phyloP scores from a whole-genome alignment of 371 early-diverging fungal genomes.

The Mortierella polycephala region DNA sequence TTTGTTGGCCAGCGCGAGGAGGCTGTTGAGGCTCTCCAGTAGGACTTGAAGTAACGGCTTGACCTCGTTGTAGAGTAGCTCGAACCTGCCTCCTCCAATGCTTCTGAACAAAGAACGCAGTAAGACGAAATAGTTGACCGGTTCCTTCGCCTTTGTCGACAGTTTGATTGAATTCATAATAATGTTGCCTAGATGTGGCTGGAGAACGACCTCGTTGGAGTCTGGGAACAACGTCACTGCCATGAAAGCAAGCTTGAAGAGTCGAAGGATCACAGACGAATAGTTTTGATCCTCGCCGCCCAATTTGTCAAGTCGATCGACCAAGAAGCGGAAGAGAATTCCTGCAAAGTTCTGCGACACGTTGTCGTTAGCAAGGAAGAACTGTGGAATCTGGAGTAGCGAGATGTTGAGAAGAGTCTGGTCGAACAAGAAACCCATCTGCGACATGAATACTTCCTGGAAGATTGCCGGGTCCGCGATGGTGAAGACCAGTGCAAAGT shows the following conservation, averaged over 20 bases:
- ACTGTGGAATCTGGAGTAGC: slow-evolving; percentile 88
- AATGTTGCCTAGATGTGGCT: slow-evolving; percentile 89
- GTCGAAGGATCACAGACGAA: slow-evolving; percentile 85
- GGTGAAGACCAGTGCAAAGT: slow-evolving; percentile 90
- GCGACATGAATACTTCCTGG: slow-evolving; percentile 93
- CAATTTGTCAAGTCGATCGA: slow-evolving; percentile 85
- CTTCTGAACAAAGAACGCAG: slow-evolving; percentile 94
- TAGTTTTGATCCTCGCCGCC: slow-evolving; percentile 81
- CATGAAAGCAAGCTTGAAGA: slow-evolving; percentile 95
- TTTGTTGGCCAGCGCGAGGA: slow-evolving; percentile 84
- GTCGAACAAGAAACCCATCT: slow-evolving; percentile 89
- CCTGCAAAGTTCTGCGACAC: slow-evolving; percentile 85
- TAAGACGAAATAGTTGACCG: slow-evolving; percentile 92
- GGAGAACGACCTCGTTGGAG: slow-evolving; percentile 88
- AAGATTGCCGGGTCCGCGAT: slow-evolving; percentile 91
- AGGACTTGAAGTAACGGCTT: slow-evolving; percentile 91
- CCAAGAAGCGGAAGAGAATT: slow-evolving; percentile 79
- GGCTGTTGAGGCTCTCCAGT: slow-evolving; percentile 87
- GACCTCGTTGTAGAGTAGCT: slow-evolving; percentile 86
- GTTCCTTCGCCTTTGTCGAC: slow-evolving; percentile 84
- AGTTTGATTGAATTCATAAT: slow-evolving; percentile 91
- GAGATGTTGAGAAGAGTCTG: slow-evolving; percentile 83
- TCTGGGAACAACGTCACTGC: slow-evolving; percentile 94
- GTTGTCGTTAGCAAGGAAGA: slow-evolving; percentile 84
- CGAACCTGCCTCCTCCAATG: slow-evolving; percentile 73